Evolutionary conservation across 2,329 filamentous ascomycete genomes (phyloP), one percentile per base, ranked within the genome.

Genomic region (Aspergillus novoparasiticus): DNA sequence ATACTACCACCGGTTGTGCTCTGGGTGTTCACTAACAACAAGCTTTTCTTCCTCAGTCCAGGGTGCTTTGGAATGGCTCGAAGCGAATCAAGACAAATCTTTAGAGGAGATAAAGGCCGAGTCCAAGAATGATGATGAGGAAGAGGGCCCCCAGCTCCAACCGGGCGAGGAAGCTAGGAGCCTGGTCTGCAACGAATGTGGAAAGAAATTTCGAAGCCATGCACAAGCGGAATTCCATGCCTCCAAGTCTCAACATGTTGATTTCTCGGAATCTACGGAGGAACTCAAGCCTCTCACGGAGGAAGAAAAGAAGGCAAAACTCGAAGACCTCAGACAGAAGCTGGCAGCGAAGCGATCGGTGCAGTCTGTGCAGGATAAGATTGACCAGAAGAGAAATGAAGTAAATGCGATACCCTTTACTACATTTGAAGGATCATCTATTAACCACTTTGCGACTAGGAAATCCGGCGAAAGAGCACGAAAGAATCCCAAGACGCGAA

Each of bases 211-310:
- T 80, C 86, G 92, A 69, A 92, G 88, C 72, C 87, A 90, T 68
- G 88, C 89, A 30, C 87, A 94, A 69, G 95, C 94, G 11, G 90
- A 94, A 72, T 97, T 93, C 76, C 95, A 99, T 76, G 95, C 93
- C 36, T 88, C 88, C 72, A 97, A 96, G 81, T 94, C 92, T 81
- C 91, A 92, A 56, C 95, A 99, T 78, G 87, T 89, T 54, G 91
- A 97, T 78, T 99, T 99, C 76, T 87, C 91, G 23, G 93, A 99
- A 77, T 97, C 94, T 0, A 94, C 92, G 4, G 94, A 98, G 72
- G 93, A 96, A 75, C 89, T 99, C 69, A 90, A 91, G 3, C 92
- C 94, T 0, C 81, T 99, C 72, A 97, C 94, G 0, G 93, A 94
- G 69, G 94, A 96, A 65, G 90, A 99, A 81, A 97, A 95, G 83